Base-by-base conservation (phyloP, 1,139 yeast genomes). In the Candida mesenterica region DNA sequence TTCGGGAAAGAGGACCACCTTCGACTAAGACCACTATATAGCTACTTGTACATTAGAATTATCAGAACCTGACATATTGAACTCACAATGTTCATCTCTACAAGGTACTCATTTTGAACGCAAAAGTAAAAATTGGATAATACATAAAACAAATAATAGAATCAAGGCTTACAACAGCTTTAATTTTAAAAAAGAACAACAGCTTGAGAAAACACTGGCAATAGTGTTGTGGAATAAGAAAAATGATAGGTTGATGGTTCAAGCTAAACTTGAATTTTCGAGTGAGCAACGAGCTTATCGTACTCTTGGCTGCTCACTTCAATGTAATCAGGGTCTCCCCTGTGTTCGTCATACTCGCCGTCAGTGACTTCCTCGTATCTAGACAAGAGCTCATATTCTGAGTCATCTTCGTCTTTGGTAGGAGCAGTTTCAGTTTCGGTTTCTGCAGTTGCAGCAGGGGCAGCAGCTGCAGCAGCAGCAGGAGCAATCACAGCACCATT, bases 1-100 rank as follows among this genome's bases (percentile, higher is more conserved):
- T 0, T 71, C 82, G n/a, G 98, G 97, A 58, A 90, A 87, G 64
- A 92, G 89, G 61, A 72, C 74, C 34, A 83, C 79, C 4, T 90
- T 90, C 38, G 75, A 68, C 45, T 70, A 55, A 43, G 12, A 9
- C n/a, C n/a, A 28, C 8, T 12, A 28, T 4, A 15, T 28, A 17
- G n/a, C 14, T 13, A 19, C 28, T 14, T 25, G 28, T 25, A 25
- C 28, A 25, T 13, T 25, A 25, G 4, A 13, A 4, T 25, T 6
- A 19, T 19, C 6, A 9, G 22, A 19, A n/a, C n/a, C n/a, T n/a
- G n/a, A n/a, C n/a, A n/a, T 22, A 19, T 26, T 32, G 22, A 31
- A 17, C 10, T 9, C 5, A 8, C 24, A 31, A 22, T 20, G 26
- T 32, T 32, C 24, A 32, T 19, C 6, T 15, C 12, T 26, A 12